Evolutionary conservation across 192 early-diverging fungal species (phyloP), one percentile per base, ranked within the genome.

Genomic region (Rhizophlyctis rosea): DNA sequence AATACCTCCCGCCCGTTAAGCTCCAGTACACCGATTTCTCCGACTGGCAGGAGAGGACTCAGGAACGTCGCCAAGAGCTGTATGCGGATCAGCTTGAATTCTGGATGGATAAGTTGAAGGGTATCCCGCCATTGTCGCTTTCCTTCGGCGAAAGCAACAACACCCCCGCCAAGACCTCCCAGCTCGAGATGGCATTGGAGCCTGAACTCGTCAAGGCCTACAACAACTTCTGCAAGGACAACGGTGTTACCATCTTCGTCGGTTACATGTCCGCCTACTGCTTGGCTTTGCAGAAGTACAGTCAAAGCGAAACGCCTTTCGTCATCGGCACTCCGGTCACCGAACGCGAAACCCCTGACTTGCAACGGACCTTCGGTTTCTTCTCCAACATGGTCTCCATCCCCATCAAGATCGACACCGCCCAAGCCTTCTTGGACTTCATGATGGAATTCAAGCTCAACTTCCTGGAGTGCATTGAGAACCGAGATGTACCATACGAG

Each of bases 1-100:
- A 7, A 9, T 34, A 18, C 30, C 50, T 63, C 33, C 7, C 11
- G 50, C 61, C 61, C 23, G 14, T 54, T n/a, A 54, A 51, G 21
- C 3, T 63, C 27, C 61, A 63, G 21, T 63, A 54, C 51, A 14
- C 61, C 2, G 61, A 63, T 51, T 63, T 63, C 32, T 24, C 50
- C 21, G 34, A 34, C 51, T 63, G 61, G 61, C 61, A 63, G 51
- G 51, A 9, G 9, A 11, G 27, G 11, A 53, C 18, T 28, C 11
- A 11, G 11, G 51, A 24, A 7, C 9, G 7, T 11, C 30, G 52
- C 13, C n/a, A n/a, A n/a, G 34, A 51, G n/a, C 24, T 60, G 13
- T 27, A 49, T 18, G 39, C 18, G 18, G 47, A 49, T 21, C 58
- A 60, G 58, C 58, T 60, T n/a, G 58, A 18, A 14, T 60, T 48